Evolutionary conservation across 768 basidiomycete species (phyloP), one percentile per base, ranked within the genome.

Genomic region (Lactarius indigo): DNA sequence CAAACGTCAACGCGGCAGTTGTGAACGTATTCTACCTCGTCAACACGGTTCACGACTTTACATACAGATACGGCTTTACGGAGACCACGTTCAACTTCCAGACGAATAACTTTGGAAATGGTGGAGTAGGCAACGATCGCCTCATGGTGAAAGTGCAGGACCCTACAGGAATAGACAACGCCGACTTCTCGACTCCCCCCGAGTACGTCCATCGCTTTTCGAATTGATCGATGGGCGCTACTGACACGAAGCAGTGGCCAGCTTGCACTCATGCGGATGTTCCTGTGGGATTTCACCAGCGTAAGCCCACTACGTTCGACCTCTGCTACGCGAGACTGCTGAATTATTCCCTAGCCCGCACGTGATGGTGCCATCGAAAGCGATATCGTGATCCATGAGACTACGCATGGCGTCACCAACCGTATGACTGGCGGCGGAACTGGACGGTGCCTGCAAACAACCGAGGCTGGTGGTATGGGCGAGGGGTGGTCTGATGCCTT

Each of bases 321-420:
- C 47, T 65, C 44, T 47, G n/a, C n/a, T n/a, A n/a, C n/a, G n/a
- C n/a, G n/a, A n/a, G n/a, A n/a, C n/a, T n/a, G n/a, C n/a, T n/a
- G n/a, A n/a, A n/a, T 23, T 20, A 35, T n/a, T 28, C 44, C 66
- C 7, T 77, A 83, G 73, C 85, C 85, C n/a, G 76, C 82, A 72
- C 82, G 87, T 54, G 87, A 89, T 60, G 87, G 87, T 37, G 82
- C 86, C 20, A 75, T 89, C 30, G 86, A 88, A 71, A 86, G 85
- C 70, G 87, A 87, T 65, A 81, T 78, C 59, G 77, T 82, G 68
- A 76, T 81, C 23, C 82, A 83, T 64, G 82, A 90, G 74, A 79
- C 72, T 59, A 61, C 76, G 67, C 74, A 79, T 72, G 73, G 75
- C 52, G 56, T 76, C 71, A 77, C 75, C 20, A 76, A 75, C 69